phyloP scores from a whole-genome alignment of 1,284 basidiomycete genomes.

The Microbotryomycetes sp. region DNA sequence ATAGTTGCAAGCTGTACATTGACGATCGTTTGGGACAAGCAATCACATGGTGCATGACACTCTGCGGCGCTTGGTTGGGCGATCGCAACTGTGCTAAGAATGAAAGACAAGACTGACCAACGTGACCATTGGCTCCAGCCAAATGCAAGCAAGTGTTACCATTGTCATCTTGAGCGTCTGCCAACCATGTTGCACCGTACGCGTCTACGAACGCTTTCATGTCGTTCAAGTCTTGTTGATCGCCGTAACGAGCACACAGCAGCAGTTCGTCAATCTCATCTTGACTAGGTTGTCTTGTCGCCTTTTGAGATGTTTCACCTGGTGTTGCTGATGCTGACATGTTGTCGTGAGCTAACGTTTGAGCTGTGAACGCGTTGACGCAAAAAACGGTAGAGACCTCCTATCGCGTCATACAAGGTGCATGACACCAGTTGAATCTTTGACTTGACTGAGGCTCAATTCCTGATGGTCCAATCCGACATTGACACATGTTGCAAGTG shows the following conservation, averaged over 20 bases:
- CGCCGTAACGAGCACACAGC: constrained; percentile 38
- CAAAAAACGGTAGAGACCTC: too few species aligned
- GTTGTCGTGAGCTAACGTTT: too few species aligned
- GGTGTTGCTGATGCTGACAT: too few species aligned
- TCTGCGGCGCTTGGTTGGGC: not conserved
- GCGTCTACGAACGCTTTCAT: constrained; percentile 32
- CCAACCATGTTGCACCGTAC: constrained; percentile 31
- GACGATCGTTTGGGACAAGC: constrained; percentile 30
- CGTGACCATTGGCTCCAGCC: constrained; percentile 39
- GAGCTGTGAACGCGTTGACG: too few species aligned
- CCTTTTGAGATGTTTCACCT: too few species aligned
- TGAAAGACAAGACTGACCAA: constrained; percentile 18
- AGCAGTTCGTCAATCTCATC: constrained; percentile 38
- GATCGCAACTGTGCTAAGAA: not conserved
- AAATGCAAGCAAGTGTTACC: constrained; percentile 39
- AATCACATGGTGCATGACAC: constrained; percentile 31
- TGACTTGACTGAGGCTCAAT: too few species aligned
- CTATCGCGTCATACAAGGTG: too few species aligned
- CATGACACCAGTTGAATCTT: too few species aligned
- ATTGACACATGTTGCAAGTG: too few species aligned
- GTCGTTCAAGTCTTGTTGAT: constrained; percentile 36
- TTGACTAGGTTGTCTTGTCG: constrained; percentile 2
- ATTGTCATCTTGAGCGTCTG: constrained; percentile 32
- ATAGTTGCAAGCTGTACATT: too few species aligned
- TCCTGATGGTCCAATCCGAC: too few species aligned